Base-by-base conservation (phyloP, 306 rosid species). In the Ochetophila trinervis region DNA sequence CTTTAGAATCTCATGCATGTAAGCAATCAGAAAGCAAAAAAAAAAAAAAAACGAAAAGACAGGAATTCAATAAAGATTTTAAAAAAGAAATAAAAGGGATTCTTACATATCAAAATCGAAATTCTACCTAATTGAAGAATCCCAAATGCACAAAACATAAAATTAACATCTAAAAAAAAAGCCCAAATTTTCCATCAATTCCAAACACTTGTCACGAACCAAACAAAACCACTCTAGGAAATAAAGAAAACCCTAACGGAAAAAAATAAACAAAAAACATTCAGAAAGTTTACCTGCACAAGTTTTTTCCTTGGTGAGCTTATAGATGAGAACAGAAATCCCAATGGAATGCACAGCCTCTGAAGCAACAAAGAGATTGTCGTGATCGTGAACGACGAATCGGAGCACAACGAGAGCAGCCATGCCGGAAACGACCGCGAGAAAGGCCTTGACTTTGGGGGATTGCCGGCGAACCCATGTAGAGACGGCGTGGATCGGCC, bases 281-380 rank as follows among this genome's bases (percentile, higher is more conserved):
- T n/a, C n/a, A n/a, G n/a, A n/a, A n/a, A n/a, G n/a, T 14, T 65
- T 78, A 91, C 97, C 97, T 56, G 94, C 94, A 55, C 97, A 91
- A 16, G 97, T 91, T 83, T 71, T 88, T 84, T 91, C 96, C 82
- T 91, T 91, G 75, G 73, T 86, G 74, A 91, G 96, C 83, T 91
- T 91, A 68, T 86, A 91, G 76, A 91, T 91, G 59, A 91, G 96
- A 23, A 91, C 88, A 16, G 82, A 81, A 55, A 91, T 91, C 70
- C 97, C 97, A 14, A 79, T 69, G 54, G 97, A 88, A 77, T 91
- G 97, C 4, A 91, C 96, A 18, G 94, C 94, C 83, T 91, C 97
- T 5, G 97, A 91, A 16, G 94, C 97, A 21, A 88, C 96, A 57
- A 91, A 91, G 53, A 91, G 96, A 72, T 88, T 91, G 60, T 91